Evolutionary conservation across 352 stramenopile species (phyloP).

Genomic region (Aphanomyces stellatus): DNA sequence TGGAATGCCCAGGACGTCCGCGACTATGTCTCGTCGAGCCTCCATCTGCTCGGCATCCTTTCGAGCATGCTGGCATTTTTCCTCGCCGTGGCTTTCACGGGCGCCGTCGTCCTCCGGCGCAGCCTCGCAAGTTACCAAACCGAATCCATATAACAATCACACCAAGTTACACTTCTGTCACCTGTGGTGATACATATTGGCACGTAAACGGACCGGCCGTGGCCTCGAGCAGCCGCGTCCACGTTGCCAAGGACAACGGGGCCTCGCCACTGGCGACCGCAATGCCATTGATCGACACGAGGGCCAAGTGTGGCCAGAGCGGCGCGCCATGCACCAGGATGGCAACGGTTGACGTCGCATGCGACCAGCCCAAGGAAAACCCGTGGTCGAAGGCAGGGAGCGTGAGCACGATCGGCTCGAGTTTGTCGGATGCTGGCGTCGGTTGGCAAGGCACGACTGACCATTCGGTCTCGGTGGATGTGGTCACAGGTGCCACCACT

Average conservation of each 20-base stretch:
- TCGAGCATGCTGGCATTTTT: slow-evolving; percentile 64
- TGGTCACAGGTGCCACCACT: no score
- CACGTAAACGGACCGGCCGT: neutral
- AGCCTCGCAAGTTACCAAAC: slow-evolving; percentile 77
- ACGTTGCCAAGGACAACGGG: neutral
- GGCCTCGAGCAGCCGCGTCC: no score
- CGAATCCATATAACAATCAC: slow-evolving; percentile 57
- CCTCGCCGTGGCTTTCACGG: slow-evolving; percentile 59
- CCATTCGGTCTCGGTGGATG: no score
- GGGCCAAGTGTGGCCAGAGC: neutral
- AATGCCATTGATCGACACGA: neutral
- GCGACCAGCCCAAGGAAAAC: neutral
- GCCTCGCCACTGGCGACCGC: neutral
- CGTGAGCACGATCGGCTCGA: no score
- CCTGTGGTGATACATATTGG: no score
- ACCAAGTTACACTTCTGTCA: neutral
- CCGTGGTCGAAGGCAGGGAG: no score
- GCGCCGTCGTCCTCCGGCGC: slow-evolving; percentile 55
- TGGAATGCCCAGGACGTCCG: slow-evolving; percentile 61
- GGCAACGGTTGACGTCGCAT: no score
- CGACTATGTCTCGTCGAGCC: slow-evolving; percentile 48
- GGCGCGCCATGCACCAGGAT: neutral
- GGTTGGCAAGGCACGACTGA: no score
- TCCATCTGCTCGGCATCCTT: slow-evolving; percentile 59
- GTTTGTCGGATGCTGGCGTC: no score